phyloP scores from a whole-genome alignment of 2,329 filamentous ascomycete species.

The Aureobasidium sp. region DNA sequence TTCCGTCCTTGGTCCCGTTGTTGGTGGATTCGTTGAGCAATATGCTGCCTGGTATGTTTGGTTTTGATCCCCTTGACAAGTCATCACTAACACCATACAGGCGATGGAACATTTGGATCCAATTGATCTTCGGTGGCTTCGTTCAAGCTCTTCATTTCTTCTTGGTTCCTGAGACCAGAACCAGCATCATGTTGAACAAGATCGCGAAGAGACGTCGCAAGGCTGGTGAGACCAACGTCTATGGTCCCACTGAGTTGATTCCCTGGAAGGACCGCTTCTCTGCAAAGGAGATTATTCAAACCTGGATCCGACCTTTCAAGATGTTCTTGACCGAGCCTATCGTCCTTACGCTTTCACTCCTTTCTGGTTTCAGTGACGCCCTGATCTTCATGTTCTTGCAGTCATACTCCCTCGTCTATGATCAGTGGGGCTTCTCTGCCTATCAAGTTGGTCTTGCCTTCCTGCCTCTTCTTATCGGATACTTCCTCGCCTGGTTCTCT shows the following conservation, averaged over 20 bases:
- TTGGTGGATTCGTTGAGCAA: slow-evolving; percentile 27
- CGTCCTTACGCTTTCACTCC: slow-evolving; percentile 60
- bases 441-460: slow-evolving; percentile 54
- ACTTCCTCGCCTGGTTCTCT: slow-evolving; percentile 53
- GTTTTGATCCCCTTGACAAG: too few relatives aligned
- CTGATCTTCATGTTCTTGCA: slow-evolving; percentile 77
- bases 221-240: slow-evolving; percentile 53
- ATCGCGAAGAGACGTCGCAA: slow-evolving; percentile 68
- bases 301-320: slow-evolving; percentile 60
- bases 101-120: slow-evolving; percentile 77
- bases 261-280: slow-evolving; percentile 32
- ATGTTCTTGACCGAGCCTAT: slow-evolving; percentile 75
- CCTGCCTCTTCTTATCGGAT: slow-evolving; percentile 60
- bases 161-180: slow-evolving; percentile 70
- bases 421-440: slow-evolving; percentile 57
- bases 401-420: slow-evolving; percentile 61
- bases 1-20: slow-evolving; percentile 28
- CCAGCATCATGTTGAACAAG: slow-evolving; percentile 68
- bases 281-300: slow-evolving; percentile 38
- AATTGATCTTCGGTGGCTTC: slow-evolving; percentile 68
- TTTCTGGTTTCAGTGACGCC: slow-evolving; percentile 67
- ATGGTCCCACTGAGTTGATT: slow-evolving; percentile 65
- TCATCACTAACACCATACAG: not conserved
- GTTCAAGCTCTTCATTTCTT: slow-evolving; percentile 54
- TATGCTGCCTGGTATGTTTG: slow-evolving; percentile 48